Conservation (phyloP, 2,329 filamentous ascomycete species). For the Aspergillus sp. region DNA sequence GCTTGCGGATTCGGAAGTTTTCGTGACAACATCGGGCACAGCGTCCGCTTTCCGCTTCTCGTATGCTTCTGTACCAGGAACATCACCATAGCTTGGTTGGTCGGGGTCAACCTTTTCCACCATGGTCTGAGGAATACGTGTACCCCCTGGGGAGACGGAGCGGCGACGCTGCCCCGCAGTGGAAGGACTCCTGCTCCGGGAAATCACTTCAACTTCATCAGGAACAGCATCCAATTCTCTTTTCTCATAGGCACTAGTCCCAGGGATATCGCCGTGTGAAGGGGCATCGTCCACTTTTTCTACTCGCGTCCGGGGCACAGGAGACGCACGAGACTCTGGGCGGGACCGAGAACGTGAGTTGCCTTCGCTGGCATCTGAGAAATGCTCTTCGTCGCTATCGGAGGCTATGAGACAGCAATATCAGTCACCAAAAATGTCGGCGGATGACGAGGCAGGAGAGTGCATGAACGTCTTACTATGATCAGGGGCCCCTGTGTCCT, state of each 20-base stretch:
- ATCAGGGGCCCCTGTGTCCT: slow-evolving; percentile 59
- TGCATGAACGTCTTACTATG: slow-evolving; percentile 44
- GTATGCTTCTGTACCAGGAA: slow-evolving; percentile 61
- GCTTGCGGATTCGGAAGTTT: slow-evolving; percentile 37
- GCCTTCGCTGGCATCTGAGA: slow-evolving; percentile 66
- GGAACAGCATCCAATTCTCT: slow-evolving; percentile 61
- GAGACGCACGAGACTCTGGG: slow-evolving; percentile 47
- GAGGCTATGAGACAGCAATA: slow-evolving; percentile 38
- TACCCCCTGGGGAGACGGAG: slow-evolving; percentile 52
- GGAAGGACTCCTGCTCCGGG: slow-evolving; percentile 42
- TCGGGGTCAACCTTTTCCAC: slow-evolving; percentile 62
- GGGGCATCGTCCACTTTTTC: slow-evolving; percentile 62
- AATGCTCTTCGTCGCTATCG: slow-evolving; percentile 61
- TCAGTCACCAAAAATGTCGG: slow-evolving; percentile 10
- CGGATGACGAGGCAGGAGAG: not conserved
- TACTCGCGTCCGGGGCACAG: slow-evolving; percentile 62
- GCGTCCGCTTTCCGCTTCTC: slow-evolving; percentile 59
- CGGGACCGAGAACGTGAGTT: slow-evolving; percentile 34
- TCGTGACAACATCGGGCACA: slow-evolving; percentile 57
- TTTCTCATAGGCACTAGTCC: slow-evolving; percentile 60
- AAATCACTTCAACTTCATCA: slow-evolving; percentile 62
- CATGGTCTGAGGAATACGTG: slow-evolving; percentile 58
- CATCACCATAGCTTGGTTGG: slow-evolving; percentile 59
- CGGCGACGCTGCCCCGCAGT: slow-evolving; percentile 44
- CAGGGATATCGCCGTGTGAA: slow-evolving; percentile 62